Evolutionary conservation across 2,329 filamentous ascomycete genomes (phyloP), one percentile per base, ranked within the genome.

Genomic region (Westerdykella ornata): DNA sequence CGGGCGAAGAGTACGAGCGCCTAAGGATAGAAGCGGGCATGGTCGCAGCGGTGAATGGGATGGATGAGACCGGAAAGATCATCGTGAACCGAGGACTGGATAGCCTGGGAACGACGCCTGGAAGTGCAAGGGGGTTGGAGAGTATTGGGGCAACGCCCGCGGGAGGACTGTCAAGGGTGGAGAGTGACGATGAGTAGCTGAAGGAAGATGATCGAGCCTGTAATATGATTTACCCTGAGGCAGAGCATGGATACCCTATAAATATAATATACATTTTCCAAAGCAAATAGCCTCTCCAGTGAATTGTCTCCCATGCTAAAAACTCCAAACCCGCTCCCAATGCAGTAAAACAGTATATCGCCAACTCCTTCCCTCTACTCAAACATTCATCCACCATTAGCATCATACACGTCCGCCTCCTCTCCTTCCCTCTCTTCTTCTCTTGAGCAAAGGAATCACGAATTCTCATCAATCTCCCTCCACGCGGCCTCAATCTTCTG

Each of bases 381-480:
- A 38, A 35, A 35, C n/a, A n/a, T n/a, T n/a, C n/a, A n/a, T n/a
- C n/a, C n/a, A 26, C 22, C 4, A 26, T 31, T 12, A 29, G 16
- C 35, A 18, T 19, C 29, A 18, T 29, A 14, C 11, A 19, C 29
- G 14, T 35, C 28, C 33, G 16, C 22, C 11, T n/a, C 26, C 22
- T 31, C 5, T 22, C 17, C 6, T 15, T 3, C 16, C 20, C 11
- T 26, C 31, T n/a, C n/a, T n/a, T n/a, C n/a, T n/a, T n/a, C 20
- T 28, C 26, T 9, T 15, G 17, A 38, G 29, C 42, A 35, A 5
- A 43, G 31, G 41, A 41, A 39, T 72, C 66, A 84, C 45, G 77
- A 82, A 59, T 85, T 83, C 57, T 76, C 77, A 62, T 87, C 83
- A 60, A 88, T 82, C 47, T 90, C 85, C 37, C 78, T 78, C 86